These are phyloP conservation scores for Rhododendron ferrugineum DNA, from an alignment of 148 eudicot genomes.

Conservation along the genomic window DNA sequence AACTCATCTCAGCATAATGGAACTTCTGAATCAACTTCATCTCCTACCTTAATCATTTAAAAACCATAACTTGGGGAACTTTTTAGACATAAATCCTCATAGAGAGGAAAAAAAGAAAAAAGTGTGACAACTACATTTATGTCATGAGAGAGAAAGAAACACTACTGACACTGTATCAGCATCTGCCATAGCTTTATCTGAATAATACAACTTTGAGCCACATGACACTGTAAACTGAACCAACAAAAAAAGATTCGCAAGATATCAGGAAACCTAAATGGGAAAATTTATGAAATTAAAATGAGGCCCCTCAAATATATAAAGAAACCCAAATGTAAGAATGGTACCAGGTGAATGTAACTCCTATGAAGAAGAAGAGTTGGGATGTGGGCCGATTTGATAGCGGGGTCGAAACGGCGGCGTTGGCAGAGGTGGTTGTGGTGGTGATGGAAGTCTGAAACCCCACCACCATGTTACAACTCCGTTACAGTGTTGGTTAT, in stretches of 20 bases:
- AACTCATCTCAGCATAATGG: neutral
- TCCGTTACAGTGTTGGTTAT: too few species aligned
- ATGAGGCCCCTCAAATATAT: too few species aligned
- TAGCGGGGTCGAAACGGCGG: neutral
- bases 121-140: neutral
- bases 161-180: slow-evolving; percentile 15
- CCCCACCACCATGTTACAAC: slow-evolving; percentile 14
- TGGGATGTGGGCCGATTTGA: neutral
- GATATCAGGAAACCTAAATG: neutral
- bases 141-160: neutral
- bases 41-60: neutral
- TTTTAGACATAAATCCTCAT: neutral
- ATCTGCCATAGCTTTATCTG: slow-evolving; percentile 30
- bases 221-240: slow-evolving; percentile 5
- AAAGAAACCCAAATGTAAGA: neutral
- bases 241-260: neutral
- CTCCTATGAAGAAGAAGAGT: neutral
- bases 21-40: neutral
- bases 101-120: neutral
- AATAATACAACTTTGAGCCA: slow-evolving; percentile 12
- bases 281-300: neutral
- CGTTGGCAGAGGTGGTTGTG: neutral
- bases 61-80: neutral
- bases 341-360: neutral
- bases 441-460: neutral